These are phyloP conservation scores for Epicoccum nigrum DNA, from an alignment of 2,329 filamentous ascomycete genomes.

Conservation along the genomic window DNA sequence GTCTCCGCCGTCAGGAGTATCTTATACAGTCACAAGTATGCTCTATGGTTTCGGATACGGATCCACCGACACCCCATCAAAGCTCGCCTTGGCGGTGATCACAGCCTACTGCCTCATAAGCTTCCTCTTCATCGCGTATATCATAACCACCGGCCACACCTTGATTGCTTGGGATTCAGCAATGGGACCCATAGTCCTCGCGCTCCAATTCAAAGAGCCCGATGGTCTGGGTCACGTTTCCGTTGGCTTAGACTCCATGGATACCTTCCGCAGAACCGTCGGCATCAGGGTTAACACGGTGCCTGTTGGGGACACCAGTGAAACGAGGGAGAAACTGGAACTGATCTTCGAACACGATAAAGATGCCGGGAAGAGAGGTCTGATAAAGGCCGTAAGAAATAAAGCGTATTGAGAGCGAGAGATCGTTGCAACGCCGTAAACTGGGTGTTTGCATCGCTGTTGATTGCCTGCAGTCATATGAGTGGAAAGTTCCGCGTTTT, in stretches of 20 bases:
- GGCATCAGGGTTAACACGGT: conserved; percentile 18
- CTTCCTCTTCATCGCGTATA: conserved; percentile 13
- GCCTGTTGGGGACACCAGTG: not conserved
- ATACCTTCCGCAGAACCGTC: conserved; percentile 18
- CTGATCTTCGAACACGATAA: conserved; percentile 20
- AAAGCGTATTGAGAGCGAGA: not conserved
- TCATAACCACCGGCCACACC: conserved; percentile 16
- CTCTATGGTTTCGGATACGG: too few species aligned
- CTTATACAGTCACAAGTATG: too few species aligned
- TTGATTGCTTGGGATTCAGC: conserved; percentile 23
- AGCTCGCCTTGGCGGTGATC: too few species aligned
- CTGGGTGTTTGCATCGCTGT: too few species aligned
- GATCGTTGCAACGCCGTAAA: too few species aligned
- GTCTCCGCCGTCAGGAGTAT: too few species aligned
- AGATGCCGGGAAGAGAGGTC: not conserved
- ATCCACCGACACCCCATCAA: too few species aligned
- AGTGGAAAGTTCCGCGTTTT: too few species aligned
- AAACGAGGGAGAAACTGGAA: conserved; percentile 5
- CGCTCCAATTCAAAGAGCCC: conserved; percentile 21
- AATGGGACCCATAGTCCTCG: conserved; percentile 20
- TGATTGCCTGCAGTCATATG: too few species aligned
- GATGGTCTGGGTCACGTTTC: conserved; percentile 10
- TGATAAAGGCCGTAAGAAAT: not conserved
- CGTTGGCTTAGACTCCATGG: conserved; percentile 17
- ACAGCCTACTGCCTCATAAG: not conserved